Evolutionary conservation across 2,329 filamentous ascomycete species (phyloP), one percentile per base, ranked within the genome.

Genomic region (Aureobasidium sp.): DNA sequence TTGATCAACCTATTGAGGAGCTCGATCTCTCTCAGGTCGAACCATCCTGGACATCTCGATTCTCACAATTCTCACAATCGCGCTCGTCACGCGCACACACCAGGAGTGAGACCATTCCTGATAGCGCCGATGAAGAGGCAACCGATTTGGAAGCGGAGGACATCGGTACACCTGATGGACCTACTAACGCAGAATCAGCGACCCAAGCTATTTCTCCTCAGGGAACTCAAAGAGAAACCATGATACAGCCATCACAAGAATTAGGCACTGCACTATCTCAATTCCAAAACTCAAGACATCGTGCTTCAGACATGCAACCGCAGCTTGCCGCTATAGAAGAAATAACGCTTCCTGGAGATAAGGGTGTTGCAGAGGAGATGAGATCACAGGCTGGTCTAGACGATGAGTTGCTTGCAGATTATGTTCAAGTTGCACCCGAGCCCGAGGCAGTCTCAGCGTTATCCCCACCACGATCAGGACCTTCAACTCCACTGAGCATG

Each of bases 331-430:
- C 53, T n/a, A 36, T 27, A 27, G 32, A 39, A 7, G 54, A 58
- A 25, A 37, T 32, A 30, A 15, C 54, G 29, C 5, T 15, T n/a
- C 9, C 39, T 29, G 42, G 39, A 9, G 30, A 49, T 49, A 34
- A 67, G 63, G 52, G 68, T 62, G 5, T 65, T 65, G 45, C 54
- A 5, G 41, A 48, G 0, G 54, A 48, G 9, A 10, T 39, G 21
- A 29, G 21, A 48, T 58, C 54, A 10, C 44, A 42, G 15, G 45
- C 32, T 10, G 57, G 44, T 25, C 25, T 61, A 2, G 58, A 61
- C n/a, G 58, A 61, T 21, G 48, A 53, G 11, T 30, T 61, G 39
- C 32, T 61, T 15, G 49, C 49, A 39, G 49, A 61, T 29, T 61
- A 61, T 32, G 58, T 47, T 7, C 58, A 52, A 42, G 36, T 16